phyloP scores from a whole-genome alignment of 2,329 filamentous ascomycete species.

The Fusarium oxysporum region DNA sequence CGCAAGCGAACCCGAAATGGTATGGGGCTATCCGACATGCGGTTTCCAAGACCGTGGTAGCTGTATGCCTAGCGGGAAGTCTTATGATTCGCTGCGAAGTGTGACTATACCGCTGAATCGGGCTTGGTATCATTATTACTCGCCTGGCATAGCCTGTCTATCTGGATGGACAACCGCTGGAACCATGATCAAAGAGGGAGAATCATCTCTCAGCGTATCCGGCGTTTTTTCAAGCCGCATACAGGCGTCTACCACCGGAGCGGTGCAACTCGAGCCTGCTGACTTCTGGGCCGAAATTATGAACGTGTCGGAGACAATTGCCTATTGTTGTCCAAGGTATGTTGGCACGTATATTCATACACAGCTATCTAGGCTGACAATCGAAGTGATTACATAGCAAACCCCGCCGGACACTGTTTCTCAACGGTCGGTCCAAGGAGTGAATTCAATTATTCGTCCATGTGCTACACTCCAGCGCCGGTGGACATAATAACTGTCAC shows the following conservation, averaged over 20 bases:
- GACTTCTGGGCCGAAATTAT: not conserved
- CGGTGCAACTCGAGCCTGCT: not conserved
- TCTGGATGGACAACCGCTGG: not conserved
- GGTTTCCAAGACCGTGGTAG: accelerated
- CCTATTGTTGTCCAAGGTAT: constrained; percentile 6
- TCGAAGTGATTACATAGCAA: not conserved
- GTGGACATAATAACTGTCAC: not conserved
- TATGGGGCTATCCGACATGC: not conserved
- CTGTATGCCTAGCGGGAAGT: not conserved
- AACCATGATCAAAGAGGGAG: not conserved
- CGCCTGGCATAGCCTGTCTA: not conserved
- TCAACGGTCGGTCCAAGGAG: not conserved
- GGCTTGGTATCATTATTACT: not conserved
- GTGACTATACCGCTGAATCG: not conserved
- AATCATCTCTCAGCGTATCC: not conserved
- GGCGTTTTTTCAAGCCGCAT: not conserved
- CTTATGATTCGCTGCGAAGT: accelerated
- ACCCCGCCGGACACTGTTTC: not conserved
- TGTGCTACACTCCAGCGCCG: not conserved
- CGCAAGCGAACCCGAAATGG: not conserved
- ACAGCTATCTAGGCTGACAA: not conserved
- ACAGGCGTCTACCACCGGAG: not conserved
- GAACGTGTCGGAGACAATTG: not conserved
- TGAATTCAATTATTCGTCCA: not conserved
- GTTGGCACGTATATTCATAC: accelerated